Base-by-base conservation (phyloP, 768 basidiomycete genomes). In the Mycena venus region DNA sequence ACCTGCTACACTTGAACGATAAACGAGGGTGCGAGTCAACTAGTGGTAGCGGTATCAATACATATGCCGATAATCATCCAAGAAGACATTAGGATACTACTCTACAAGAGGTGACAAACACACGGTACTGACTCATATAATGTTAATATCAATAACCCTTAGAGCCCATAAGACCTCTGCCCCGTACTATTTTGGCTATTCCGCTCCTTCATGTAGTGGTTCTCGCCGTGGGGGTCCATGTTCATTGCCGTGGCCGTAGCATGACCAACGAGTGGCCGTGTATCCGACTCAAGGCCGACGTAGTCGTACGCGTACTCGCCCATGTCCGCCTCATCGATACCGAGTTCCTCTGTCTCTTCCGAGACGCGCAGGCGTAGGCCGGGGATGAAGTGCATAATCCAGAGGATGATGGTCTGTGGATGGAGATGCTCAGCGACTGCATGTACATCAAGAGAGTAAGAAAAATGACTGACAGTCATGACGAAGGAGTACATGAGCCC, bases 261-360 rank as follows among this genome's bases (percentile, higher is more conserved):
- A 15, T 29, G 25, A 27, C 34, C 19, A 5, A 74, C 19, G 40
- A 72, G 70, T 10, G 75, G 71, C n/a, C 67, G 75, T 56, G 40
- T 84, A 70, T 90, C 89, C 75, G 85, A 84, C 76, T 95, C 94
- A 66, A 95, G 81, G 7, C 92, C 93, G 40, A 96, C 95, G 75
- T 95, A 96, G 83, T 96, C 95, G 78, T 95, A 96, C 2, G 94
- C 93, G 75, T 91, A 95, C 84, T 97, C 96, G 75, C 96, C 96
- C 90, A 96, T 92, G 84, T 97, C 94, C 2, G 91, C 88, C 78
- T 96, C 94, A 83, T 99, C 97, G 76, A 98, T 91, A 70, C 97
- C 97, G 58, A 98, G 84, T 38, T 92, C 91, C 83, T 95, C 94
- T 10, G 86, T 87, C 73, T 92, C 90, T 73, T 93, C 91, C 15